Evolutionary conservation across 2,329 filamentous ascomycete genomes (phyloP).

Genomic region (Xylaria polymorpha): DNA sequence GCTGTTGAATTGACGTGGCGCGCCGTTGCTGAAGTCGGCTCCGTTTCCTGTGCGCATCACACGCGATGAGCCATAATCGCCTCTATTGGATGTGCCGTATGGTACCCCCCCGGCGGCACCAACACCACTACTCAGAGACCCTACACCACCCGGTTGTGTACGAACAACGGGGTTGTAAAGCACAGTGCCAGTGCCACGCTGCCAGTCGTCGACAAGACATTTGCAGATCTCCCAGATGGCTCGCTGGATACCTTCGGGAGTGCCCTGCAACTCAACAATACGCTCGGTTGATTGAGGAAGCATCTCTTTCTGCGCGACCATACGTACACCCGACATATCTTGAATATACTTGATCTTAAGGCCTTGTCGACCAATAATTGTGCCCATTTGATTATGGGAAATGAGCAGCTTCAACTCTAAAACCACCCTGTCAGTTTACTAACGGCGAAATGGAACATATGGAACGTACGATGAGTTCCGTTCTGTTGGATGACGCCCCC

Average conservation of each 20-base stretch:
- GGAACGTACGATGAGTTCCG: conserved; percentile 88
- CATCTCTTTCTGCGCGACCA: conserved; percentile 99
- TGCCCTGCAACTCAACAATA: conserved; percentile 96
- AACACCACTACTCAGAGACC: conserved; percentile 46
- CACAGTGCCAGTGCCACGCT: conserved; percentile 95
- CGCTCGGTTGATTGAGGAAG: conserved; percentile 98
- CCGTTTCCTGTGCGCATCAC: conserved; percentile 97
- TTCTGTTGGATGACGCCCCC: conserved; percentile 87
- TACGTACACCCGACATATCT: conserved; percentile 94
- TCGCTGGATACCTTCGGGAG: conserved; percentile 93
- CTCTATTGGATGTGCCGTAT: conserved; percentile 59
- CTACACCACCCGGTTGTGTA: conserved; percentile 74
- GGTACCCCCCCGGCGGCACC: conserved; percentile 56
- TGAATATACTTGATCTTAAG: conserved; percentile 99
- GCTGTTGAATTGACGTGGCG: conserved; percentile 74
- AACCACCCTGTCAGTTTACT: conserved; percentile 43
- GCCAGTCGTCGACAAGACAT: conserved; percentile 97
- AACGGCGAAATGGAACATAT: conserved; percentile 22
- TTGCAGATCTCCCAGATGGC: conserved; percentile 99
- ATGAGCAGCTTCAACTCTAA: conserved; percentile 96
- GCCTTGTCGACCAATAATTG: conserved; percentile 95
- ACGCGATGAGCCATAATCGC: conserved; percentile 73
- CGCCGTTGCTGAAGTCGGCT: conserved; percentile 92
- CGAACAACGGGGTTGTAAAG: conserved; percentile 97
- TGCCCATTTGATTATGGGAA: conserved; percentile 99